phyloP scores from a whole-genome alignment of 2,329 filamentous ascomycete species.

The Clonostachys sp. region DNA sequence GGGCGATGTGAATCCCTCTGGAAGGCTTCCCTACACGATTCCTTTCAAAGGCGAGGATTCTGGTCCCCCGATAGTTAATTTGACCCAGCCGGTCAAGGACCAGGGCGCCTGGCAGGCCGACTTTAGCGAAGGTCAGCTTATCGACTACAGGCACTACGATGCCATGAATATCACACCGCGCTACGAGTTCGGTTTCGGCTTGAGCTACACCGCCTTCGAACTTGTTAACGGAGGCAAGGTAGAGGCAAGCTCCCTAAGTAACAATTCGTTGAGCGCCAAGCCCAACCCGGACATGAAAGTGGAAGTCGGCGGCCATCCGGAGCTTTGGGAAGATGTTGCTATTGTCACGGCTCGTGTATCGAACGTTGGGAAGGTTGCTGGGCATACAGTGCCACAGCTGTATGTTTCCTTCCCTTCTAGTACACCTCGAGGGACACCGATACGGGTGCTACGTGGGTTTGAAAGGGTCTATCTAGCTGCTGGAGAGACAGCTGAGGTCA shows the following conservation, averaged over 20 bases:
- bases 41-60: slow-evolving; percentile 63
- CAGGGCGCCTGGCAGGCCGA: slow-evolving; percentile 52
- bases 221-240: slow-evolving; percentile 21
- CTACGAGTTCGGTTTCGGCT: slow-evolving; percentile 75
- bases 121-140: slow-evolving; percentile 70
- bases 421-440: slow-evolving; percentile 46
- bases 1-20: slow-evolving; percentile 59
- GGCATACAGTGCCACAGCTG: slow-evolving; percentile 25
- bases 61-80: slow-evolving; percentile 32
- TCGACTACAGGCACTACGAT: slow-evolving; percentile 83
- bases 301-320: slow-evolving; percentile 52
- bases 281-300: not conserved
- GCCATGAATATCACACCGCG: slow-evolving; percentile 62
- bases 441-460: slow-evolving; percentile 58
- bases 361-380: slow-evolving; percentile 35
- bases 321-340: slow-evolving; percentile 42
- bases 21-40: slow-evolving; percentile 69
- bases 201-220: slow-evolving; percentile 68
- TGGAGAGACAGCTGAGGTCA: slow-evolving; percentile 41
- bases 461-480: slow-evolving; percentile 52
- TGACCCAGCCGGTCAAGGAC: not conserved
- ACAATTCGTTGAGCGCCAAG: not conserved
- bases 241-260: not conserved
- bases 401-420: slow-evolving; percentile 25
- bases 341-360: slow-evolving; percentile 29